Evolutionary conservation across 1,284 basidiomycete genomes (phyloP), one percentile per base, ranked within the genome.

Genomic region (Neonothopanus nambi): DNA sequence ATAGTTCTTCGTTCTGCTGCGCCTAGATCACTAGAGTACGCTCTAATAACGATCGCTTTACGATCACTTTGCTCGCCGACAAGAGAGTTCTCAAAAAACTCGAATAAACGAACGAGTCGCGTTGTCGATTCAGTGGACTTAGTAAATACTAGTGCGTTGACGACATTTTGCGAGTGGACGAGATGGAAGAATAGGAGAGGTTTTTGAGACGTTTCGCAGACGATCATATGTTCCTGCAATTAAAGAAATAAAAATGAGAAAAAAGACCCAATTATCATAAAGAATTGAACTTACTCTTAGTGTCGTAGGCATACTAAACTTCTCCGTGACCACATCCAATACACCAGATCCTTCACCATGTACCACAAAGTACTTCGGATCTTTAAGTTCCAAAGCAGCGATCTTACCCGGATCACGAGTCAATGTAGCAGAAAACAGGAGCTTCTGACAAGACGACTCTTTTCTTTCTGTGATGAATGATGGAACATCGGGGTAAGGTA

Each of bases 361-460:
- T 9, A 99, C 88, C 40, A 96, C 82, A 59, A 96, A 91, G 71
- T 97, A 99, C 63, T 91, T 88, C 1, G 96, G 91, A 53, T 91
- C 73, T 48, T 83, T 75, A 20, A 99, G 75, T 28, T 87, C 82
- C 24, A 99, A 77, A 0, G 92, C 85, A 1, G 89, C 85, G 43
- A 99, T 89, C 67, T 95, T 96, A 21, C 90, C 87, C 0, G 97
- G 96, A 71, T 99, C 95, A 6, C 90, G 84, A 1, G 95, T 98
- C 20, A 99, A 79, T 0, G 97, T 99, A 0, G 97, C 97, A 1
- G 95, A 98, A 73, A 99, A 98, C 3, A 99, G 78, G 6, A 99
- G 78, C 66, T 98, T 99, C 67, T 98, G 96, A 60, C 95, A 96
- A 48, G 93, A 87, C 5, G 76, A 67, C 41, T 74, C 70, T 60